A percentile compares a stretch with the other conserved stretches of the same genome.
These are phyloP conservation scores for Lachnellula subtilissima DNA, from an alignment of 2,329 filamentous ascomycete species.

Conservation along the genomic window DNA sequence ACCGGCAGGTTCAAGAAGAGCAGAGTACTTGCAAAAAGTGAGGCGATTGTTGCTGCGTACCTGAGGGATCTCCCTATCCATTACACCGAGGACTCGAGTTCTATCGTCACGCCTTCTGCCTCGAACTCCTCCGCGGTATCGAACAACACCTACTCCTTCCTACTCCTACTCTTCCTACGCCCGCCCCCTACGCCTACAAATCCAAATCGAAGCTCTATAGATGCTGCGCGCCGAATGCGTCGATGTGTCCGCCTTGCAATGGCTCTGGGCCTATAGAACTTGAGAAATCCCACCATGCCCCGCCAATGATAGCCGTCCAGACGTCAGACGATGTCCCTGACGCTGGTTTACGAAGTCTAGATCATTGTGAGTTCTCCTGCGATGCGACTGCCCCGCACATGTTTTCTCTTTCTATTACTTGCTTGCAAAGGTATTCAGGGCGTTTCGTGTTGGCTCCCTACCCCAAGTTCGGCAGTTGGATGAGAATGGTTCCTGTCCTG, in stretches of 20 bases:
- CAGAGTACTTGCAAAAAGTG: too few species aligned
- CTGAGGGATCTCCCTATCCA: neutral
- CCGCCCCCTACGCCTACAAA: too few species aligned
- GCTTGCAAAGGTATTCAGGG: too few species aligned
- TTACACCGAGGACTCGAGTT: neutral
- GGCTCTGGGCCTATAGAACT: slow-evolving; percentile 28
- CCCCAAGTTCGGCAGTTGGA: neutral
- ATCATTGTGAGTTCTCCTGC: slow-evolving; percentile 57
- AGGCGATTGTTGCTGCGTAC: neutral
- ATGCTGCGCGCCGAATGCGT: slow-evolving; percentile 28
- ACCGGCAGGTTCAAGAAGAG: neutral
- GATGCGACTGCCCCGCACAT: neutral
- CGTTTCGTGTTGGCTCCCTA: too few species aligned
- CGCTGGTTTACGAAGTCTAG: slow-evolving; percentile 73
- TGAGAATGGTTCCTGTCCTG: neutral
- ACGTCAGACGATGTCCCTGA: slow-evolving; percentile 44
- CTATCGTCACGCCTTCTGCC: slow-evolving; percentile 21
- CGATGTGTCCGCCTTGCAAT: slow-evolving; percentile 32
- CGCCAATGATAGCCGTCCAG: slow-evolving; percentile 26
- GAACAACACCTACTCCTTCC: too few species aligned
- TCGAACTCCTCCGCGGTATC: neutral
- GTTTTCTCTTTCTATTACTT: neutral
- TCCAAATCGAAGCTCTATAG: slow-evolving; percentile 11
- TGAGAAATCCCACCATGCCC: slow-evolving; percentile 27
- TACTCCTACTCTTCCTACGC: too few species aligned